Evolutionary conservation across 139 green algal species (phyloP).

Genomic region (Tetradesmus lagerheimii): DNA sequence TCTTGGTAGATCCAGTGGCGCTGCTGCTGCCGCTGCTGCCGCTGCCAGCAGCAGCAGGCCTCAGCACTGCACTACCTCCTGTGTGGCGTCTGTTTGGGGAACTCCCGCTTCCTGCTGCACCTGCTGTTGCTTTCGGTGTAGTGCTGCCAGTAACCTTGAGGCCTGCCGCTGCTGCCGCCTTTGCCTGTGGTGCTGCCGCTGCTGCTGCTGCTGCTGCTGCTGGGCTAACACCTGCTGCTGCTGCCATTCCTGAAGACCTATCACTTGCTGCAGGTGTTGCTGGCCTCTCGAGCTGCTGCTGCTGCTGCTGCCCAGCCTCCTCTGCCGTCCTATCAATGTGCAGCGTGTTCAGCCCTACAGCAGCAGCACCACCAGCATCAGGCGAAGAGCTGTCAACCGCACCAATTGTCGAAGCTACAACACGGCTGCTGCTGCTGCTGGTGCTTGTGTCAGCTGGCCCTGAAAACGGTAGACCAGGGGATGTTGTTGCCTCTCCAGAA

Average conservation of each 20-base stretch:
- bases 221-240: not conserved
- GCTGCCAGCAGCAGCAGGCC: not conserved
- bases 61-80: not conserved
- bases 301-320: not conserved
- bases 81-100: not conserved
- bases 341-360: not conserved
- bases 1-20: not conserved
- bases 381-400: not conserved
- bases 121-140: not conserved
- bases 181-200: not conserved
- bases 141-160: not conserved
- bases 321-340: not conserved
- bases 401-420: not conserved
- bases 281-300: not conserved
- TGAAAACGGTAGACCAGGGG: no score
- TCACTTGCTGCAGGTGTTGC: not conserved
- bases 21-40: conserved; percentile 4
- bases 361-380: not conserved
- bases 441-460: not conserved
- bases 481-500: not conserved
- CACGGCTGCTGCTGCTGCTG: not conserved
- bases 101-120: not conserved
- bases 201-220: not conserved
- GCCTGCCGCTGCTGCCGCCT: not conserved
- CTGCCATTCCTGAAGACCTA: not conserved